These are phyloP conservation scores for Aspergillus neoniger DNA, from an alignment of 2,329 filamentous ascomycete species.

Conservation along the genomic window DNA sequence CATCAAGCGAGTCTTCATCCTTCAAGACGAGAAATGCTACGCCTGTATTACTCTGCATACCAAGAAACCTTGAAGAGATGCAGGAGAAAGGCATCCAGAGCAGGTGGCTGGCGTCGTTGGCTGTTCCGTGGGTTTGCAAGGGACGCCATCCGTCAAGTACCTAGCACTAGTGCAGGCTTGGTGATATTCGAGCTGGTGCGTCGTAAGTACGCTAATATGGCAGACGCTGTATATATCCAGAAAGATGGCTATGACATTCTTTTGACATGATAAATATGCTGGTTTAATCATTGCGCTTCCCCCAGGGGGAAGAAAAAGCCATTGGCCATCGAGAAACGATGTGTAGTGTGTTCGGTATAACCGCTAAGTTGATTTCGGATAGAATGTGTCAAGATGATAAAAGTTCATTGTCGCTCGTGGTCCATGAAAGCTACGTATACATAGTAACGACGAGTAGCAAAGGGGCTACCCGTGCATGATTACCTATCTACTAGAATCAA, in stretches of 20 bases:
- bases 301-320: no score
- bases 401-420: no score
- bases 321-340: no score
- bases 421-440: no score
- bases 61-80: conserved; percentile 61
- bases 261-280: conserved; percentile 43
- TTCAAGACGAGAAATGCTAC: conserved; percentile 47
- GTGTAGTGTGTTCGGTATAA: no score
- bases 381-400: no score
- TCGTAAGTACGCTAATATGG: conserved; percentile 58
- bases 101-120: conserved; percentile 58
- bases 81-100: conserved; percentile 50
- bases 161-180: conserved; percentile 64
- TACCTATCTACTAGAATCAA: no score
- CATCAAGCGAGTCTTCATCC: conserved; percentile 50
- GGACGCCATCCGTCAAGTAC: conserved; percentile 61
- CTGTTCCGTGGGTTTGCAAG: conserved; percentile 60
- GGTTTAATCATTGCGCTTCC: not conserved
- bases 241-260: conserved; percentile 65
- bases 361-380: no score
- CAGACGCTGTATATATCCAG: conserved; percentile 56
- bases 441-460: no score
- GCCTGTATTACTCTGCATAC: conserved; percentile 62
- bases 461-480: no score
- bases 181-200: conserved; percentile 67